Base-by-base conservation (phyloP, 805 yeast species). In the Maudiozyma barnettii region DNA sequence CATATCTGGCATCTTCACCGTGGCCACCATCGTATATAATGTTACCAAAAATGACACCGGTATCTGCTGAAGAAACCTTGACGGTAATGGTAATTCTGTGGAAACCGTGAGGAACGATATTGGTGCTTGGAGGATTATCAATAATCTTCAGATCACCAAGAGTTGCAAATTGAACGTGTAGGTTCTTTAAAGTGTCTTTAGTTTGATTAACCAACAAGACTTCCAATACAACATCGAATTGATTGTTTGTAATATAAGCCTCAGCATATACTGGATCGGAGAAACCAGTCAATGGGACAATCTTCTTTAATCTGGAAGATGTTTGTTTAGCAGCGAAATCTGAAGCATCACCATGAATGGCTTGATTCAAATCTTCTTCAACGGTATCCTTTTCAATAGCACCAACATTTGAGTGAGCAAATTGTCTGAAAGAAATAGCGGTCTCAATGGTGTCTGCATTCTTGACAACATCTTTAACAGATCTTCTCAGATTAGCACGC, bases 211-310 rank as follows among this genome's bases (percentile, higher is more conserved):
- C 98, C 52, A 93, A 71, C 65, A 93, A 72, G 16, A 93, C 96
- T 59, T 95, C 99, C 56, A 93, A 75, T 0, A 89, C 89, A 58
- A 93, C 95, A 65, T 95, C 98, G 64, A 84, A 93, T 69, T 95
- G 98, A 60, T 90, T 95, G n/a, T 88, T 93, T 55, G 86, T 86
- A 55, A 93, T 87, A 60, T 84, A 87, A 0, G 97, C 99, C 70
- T 93, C 99, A 6, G 96, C 98, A 64, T 93, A 93, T 31, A 93
- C 95, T 19, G 98, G 95, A 65, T 93, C 99, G 0, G 96, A 85
- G 67, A 89, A 93, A 16, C 99, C 99, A n/a, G 99, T 91, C 55
- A 93, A 76, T 64, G 87, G 98, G 44, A 88, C 81, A 58, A 95
- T 85, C 66, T 87, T 89, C 66, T 80, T 84, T 60, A 93, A 76